Evolutionary conservation across 208 protist genomes (phyloP), one percentile per base, ranked within the genome.

Genomic region (Angomonas desouzai): DNA sequence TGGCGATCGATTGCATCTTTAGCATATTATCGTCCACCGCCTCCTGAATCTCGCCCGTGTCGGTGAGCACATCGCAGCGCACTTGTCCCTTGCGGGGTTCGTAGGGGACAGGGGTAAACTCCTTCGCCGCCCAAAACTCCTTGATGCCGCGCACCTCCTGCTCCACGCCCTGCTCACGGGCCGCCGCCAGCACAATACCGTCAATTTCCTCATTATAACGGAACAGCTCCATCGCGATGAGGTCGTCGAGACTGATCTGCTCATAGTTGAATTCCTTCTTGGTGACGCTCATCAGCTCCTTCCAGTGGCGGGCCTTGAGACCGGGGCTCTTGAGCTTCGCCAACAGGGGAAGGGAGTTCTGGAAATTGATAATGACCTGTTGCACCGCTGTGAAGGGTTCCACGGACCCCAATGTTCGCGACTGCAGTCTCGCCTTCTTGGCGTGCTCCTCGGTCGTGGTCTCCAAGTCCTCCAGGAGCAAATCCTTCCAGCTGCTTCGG

Each of bases 11-110:
- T 73, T 98, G 94, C 74, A 99, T 89, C 70, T 97, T 98, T 64
- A 99, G 91, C 49, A 94, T 97, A 79, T 99, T 97, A 68, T 99
- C 98, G 74, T 99, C 98, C 2, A 99, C 87, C n/a, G 89, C 86
- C 68, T 93, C 83, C 64, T 96, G 89, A 51, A 99, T 98, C 25
- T 99, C 97, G 38, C 87, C 91, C 30, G 96, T 97, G 66, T 95
- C 89, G 11, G 89, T 89, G n/a, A 99, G 89, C 28, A 99, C 79
- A 55, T 95, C 71, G 79, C 89, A 77, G 76, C 94, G 78, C 68
- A 87, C 56, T 74, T 90, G 66, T 62, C 82, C 74, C 56, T 97
- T 87, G 66, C 96, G 82, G 64, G 96, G 78, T 53, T 93, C 85
- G 81, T 98, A 98, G 55, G 82, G 85, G 30, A 92, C 82, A 2